Evolutionary conservation across 306 rosid species (phyloP).

Genomic region (Carpinus viminea): DNA sequence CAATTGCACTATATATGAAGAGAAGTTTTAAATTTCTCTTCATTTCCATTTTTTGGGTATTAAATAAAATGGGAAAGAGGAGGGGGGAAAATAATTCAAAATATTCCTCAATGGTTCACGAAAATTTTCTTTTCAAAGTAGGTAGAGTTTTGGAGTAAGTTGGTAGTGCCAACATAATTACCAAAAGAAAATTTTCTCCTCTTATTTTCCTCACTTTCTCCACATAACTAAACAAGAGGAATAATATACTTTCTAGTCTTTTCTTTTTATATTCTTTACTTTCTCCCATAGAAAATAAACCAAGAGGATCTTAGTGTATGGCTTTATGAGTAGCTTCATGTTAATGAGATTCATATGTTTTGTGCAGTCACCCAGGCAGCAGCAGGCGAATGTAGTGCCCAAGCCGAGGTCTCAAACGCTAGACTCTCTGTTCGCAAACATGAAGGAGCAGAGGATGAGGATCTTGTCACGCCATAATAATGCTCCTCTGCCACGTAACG

Average conservation of each 20-base stretch:
- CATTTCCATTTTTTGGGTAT: neutral
- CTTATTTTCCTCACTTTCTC: no score
- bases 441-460: slow-evolving; percentile 85
- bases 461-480: slow-evolving; percentile 48
- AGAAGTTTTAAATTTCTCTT: neutral
- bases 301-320: neutral
- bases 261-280: no score
- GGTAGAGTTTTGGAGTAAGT: neutral
- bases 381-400: slow-evolving; percentile 29
- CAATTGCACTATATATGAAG: neutral
- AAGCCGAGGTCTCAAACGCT: slow-evolving; percentile 78
- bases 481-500: slow-evolving; percentile 33
- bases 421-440: slow-evolving; percentile 81
- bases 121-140: neutral
- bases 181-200: neutral
- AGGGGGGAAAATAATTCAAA: no score
- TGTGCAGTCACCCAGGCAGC: slow-evolving; percentile 37
- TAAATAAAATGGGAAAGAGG: neutral
- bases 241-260: neutral
- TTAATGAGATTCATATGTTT: slow-evolving; percentile 14
- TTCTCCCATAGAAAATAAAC: neutral
- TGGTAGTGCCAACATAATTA: neutral
- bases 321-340: neutral
- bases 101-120: neutral
- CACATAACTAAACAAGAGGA: no score